Conservation (phyloP, 352 stramenopile genomes). For the Pilasporangium apinafurcum region DNA sequence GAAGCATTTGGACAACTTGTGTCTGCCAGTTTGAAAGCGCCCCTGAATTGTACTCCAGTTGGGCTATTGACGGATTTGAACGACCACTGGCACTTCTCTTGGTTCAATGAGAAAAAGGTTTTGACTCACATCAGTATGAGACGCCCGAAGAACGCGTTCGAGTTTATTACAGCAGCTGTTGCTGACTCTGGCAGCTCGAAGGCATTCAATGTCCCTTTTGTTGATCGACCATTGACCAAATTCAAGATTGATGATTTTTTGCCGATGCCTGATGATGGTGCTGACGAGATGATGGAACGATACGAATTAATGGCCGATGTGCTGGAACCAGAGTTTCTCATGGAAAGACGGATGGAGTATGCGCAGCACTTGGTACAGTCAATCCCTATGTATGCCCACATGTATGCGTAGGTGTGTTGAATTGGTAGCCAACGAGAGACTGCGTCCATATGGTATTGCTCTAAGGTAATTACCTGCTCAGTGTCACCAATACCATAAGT, state of each 20-base stretch:
- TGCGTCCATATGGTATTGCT: too few species aligned
- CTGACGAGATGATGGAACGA: constrained; percentile 1
- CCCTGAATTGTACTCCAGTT: constrained; percentile 5
- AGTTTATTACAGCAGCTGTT: constrained; percentile 7
- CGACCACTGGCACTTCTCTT: constrained; percentile 7
- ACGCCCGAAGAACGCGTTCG: constrained; percentile 8
- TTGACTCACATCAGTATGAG: constrained; percentile 5
- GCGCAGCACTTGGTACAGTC: constrained; percentile 2
- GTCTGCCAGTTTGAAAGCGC: constrained; percentile 3
- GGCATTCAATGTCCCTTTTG: neutral
- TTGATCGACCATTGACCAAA: neutral
- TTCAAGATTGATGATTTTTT: constrained; percentile 1
- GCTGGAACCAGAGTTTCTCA: neutral
- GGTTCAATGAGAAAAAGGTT: constrained; percentile 4
- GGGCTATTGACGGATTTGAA: constrained; percentile 11
- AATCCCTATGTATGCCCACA: constrained; percentile 3
- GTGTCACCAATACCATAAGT: too few species aligned
- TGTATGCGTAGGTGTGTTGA: too few species aligned
- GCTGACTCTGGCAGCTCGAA: neutral
- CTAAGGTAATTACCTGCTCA: too few species aligned
- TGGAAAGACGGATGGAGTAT: neutral
- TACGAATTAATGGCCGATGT: constrained; percentile 1
- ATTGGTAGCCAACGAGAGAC: too few species aligned
- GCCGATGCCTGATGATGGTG: neutral
- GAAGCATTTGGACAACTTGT: constrained; percentile 9